Evolutionary conservation across 306 rosid species (phyloP).

Genomic region (Astragalus glycyphyllos): DNA sequence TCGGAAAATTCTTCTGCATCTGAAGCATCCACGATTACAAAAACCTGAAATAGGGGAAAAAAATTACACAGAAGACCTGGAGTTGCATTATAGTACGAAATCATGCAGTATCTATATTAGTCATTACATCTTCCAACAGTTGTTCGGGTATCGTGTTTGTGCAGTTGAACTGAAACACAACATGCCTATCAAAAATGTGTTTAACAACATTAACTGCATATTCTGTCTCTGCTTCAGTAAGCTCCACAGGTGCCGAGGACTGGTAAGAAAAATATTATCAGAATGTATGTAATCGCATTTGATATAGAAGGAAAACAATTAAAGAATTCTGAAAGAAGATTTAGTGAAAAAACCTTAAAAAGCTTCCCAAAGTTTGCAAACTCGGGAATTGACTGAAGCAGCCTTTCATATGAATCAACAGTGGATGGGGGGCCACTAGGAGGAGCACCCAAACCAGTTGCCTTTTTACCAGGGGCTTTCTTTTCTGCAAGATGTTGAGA

Average conservation of each 20-base stretch:
- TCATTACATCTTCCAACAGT: slow-evolving; percentile 82
- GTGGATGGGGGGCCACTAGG: slow-evolving; percentile 75
- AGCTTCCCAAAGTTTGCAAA: slow-evolving; percentile 81
- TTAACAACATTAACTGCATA: slow-evolving; percentile 95
- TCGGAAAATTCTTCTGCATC: slow-evolving; percentile 92
- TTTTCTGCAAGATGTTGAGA: slow-evolving; percentile 91
- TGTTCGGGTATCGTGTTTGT: slow-evolving; percentile 97
- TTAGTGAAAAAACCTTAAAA: slow-evolving; percentile 71
- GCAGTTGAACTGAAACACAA: slow-evolving; percentile 97
- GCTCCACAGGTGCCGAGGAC: slow-evolving; percentile 98
- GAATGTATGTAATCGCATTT: slow-evolving; percentile 34
- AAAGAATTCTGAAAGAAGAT: slow-evolving; percentile 35
- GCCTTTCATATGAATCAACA: slow-evolving; percentile 80
- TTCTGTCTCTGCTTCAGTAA: slow-evolving; percentile 96
- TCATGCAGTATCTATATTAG: slow-evolving; percentile 22
- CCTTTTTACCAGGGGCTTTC: slow-evolving; percentile 92
- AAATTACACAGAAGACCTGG: slow-evolving; percentile 34
- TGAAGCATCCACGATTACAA: slow-evolving; percentile 82
- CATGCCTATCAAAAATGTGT: slow-evolving; percentile 86
- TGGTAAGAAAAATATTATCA: slow-evolving; percentile 50
- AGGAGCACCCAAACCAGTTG: slow-evolving; percentile 85
- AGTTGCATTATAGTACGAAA: slow-evolving; percentile 29
- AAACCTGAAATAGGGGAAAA: slow-evolving; percentile 64
- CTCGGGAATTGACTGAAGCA: slow-evolving; percentile 77
- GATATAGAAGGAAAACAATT: slow-evolving; percentile 31